Conservation (phyloP, 768 basidiomycete genomes). For the Tricholoma matsutake region DNA sequence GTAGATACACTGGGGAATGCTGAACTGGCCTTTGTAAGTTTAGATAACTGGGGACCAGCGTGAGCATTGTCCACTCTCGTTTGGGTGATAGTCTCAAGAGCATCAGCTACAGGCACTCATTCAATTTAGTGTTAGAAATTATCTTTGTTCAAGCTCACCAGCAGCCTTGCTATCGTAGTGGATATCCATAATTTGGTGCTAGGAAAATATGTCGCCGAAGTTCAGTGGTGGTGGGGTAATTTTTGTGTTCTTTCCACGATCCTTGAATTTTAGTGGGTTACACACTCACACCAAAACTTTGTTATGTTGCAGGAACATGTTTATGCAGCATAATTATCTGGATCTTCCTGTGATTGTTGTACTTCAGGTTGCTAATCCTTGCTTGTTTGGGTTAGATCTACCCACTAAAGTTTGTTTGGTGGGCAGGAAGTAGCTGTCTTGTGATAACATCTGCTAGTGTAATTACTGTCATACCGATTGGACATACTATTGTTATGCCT, state of each 20-base stretch:
- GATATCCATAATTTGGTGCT: neutral
- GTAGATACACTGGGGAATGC: neutral
- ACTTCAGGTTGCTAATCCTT: neutral
- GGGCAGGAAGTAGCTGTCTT: neutral
- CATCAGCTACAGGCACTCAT: neutral
- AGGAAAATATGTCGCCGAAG: neutral
- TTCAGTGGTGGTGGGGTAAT: neutral
- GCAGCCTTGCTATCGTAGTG: neutral
- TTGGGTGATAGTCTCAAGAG: neutral
- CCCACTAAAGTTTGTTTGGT: neutral
- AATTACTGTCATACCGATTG: neutral
- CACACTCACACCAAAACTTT: no score
- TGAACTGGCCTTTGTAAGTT: neutral
- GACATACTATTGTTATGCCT: neutral
- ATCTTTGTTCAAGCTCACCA: neutral
- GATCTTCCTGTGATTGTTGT: neutral
- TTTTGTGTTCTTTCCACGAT: neutral
- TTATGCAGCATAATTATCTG: no score
- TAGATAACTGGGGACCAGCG: neutral
- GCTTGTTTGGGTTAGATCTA: neutral
- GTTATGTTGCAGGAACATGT: no score
- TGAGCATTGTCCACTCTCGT: neutral
- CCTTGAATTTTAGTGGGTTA: no score
- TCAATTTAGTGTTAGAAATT: neutral
- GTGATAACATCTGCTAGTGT: neutral